Evolutionary conservation across 768 basidiomycete species (phyloP), one percentile per base, ranked within the genome.

Genomic region (Leccinum broughii): DNA sequence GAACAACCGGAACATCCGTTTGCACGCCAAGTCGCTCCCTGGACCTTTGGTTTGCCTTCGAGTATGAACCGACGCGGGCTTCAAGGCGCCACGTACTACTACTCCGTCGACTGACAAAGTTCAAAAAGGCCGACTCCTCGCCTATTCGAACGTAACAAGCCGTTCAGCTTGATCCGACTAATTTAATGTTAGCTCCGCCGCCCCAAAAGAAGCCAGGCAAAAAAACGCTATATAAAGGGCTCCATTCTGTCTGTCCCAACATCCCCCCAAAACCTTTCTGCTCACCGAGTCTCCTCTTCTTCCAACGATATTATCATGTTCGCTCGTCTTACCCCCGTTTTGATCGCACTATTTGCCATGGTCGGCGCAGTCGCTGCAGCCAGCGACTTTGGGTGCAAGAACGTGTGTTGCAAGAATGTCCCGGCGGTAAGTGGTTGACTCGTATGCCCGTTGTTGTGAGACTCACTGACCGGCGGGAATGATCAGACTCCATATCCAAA

Each of bases 261-360:
- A 37, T 37, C 13, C 35, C 14, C 4, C 32, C 1, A 0, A 37
- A 37, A 14, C 6, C 14, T 37, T 20, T 28, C 49, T 50, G 26
- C 49, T 24, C 8, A 26, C 15, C 26, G 8, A 15, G 11, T 50
- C 35, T 48, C 52, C 37, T 20, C 20, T 22, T 61, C 20, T 22
- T 61, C 5, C 1, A 13, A 6, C 13, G 35, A 37, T 37, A 37
- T 37, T 6, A 15, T 37, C 54, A 64, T 64, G 63, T 59, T 64
- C 9, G 22, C 11, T 48, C 62, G 49, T 48, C 37, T 58, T 34
- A 39, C 41, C 17, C 50, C 53, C 22, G 10, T 63, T 44, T 34
- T 46, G 9, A 20, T 63, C 4, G 34, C 34, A 34, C 22, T 64
- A 1, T 26, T 55, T 6, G 44, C 44, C 11, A 20, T 59, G 22